Conservation (phyloP, 345 rosid genomes). For the Orychophragmus violaceus region DNA sequence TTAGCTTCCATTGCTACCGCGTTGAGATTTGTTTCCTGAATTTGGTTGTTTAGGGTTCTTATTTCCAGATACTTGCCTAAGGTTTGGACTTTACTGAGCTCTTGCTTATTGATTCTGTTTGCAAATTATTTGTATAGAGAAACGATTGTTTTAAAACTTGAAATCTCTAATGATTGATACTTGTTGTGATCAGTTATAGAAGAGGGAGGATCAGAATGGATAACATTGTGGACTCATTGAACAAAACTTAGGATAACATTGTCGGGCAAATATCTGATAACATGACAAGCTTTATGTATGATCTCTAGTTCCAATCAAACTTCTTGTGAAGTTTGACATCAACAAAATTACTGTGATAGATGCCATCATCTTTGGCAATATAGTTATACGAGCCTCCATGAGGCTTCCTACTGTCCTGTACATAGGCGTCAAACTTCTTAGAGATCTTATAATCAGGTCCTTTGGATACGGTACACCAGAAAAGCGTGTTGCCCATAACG, state of each 20-base stretch:
- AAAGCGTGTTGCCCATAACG: neutral
- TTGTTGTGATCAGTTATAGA: too few species aligned
- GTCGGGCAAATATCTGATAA: neutral
- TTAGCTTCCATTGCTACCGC: too few species aligned
- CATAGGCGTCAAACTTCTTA: constrained; percentile 2
- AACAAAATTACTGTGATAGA: constrained; percentile 3
- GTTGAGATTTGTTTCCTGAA: too few species aligned
- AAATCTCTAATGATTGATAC: neutral
- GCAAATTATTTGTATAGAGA: too few species aligned
- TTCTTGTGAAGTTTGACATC: neutral
- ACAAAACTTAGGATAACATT: too few species aligned
- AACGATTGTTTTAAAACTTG: too few species aligned
- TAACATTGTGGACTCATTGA: too few species aligned
- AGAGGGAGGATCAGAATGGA: too few species aligned
- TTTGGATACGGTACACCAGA: constrained; percentile 7
- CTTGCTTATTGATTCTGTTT: too few species aligned
- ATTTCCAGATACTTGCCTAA: too few species aligned
- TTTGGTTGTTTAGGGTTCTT: too few species aligned
- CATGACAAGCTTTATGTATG: neutral
- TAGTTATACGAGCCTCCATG: neutral
- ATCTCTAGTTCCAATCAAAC: constrained; percentile 1
- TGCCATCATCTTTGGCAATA: constrained; percentile 7
- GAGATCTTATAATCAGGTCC: constrained; percentile 9
- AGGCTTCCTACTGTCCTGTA: neutral
- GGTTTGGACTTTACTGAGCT: too few species aligned